Percentiles rank a stretch among this genome's conserved stretches.
phyloP scores from a whole-genome alignment of 2,329 filamentous ascomycete genomes.

The Colletotrichum caudatum region DNA sequence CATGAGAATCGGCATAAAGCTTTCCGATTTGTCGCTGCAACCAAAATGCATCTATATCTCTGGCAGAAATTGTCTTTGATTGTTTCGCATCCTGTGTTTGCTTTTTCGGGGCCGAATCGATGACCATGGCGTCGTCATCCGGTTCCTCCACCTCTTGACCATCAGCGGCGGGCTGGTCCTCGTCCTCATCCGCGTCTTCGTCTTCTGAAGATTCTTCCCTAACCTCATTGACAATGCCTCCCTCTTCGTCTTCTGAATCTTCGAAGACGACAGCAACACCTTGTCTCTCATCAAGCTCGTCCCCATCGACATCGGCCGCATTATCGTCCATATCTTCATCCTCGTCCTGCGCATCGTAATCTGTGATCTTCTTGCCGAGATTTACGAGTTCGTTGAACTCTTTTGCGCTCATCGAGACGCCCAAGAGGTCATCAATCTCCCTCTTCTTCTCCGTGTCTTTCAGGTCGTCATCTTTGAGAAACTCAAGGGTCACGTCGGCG shows the following conservation, averaged over 20 bases:
- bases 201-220: slow-evolving; percentile 88
- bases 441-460: slow-evolving; percentile 99
- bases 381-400: slow-evolving; percentile 98
- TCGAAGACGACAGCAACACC: slow-evolving; percentile 98
- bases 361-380: slow-evolving; percentile 97
- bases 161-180: slow-evolving; percentile 67
- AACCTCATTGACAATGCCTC: slow-evolving; percentile 83
- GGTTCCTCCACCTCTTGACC: slow-evolving; percentile 52
- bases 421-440: slow-evolving; percentile 93
- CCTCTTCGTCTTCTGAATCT: slow-evolving; percentile 87
- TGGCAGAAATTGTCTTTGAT: slow-evolving; percentile 77
- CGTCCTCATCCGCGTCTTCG: slow-evolving; percentile 76
- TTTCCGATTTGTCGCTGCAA: slow-evolving; percentile 90
- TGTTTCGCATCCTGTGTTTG: slow-evolving; percentile 62
- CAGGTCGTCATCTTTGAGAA: slow-evolving; percentile 92
- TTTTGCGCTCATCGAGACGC: slow-evolving; percentile 83
- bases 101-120: slow-evolving; percentile 73
- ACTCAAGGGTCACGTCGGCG: slow-evolving; percentile 90
- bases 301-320: slow-evolving; percentile 72
- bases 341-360: slow-evolving; percentile 96
- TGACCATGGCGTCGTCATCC: slow-evolving; percentile 80
- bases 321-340: slow-evolving; percentile 87
- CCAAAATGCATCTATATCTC: slow-evolving; percentile 98
- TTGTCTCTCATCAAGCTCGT: slow-evolving; percentile 91
- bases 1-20: slow-evolving; percentile 91